A percentile compares a stretch with the other conserved stretches of the same genome.
Conservation (phyloP, 2,329 filamentous ascomycete species). For the Colletotrichum sp. region DNA sequence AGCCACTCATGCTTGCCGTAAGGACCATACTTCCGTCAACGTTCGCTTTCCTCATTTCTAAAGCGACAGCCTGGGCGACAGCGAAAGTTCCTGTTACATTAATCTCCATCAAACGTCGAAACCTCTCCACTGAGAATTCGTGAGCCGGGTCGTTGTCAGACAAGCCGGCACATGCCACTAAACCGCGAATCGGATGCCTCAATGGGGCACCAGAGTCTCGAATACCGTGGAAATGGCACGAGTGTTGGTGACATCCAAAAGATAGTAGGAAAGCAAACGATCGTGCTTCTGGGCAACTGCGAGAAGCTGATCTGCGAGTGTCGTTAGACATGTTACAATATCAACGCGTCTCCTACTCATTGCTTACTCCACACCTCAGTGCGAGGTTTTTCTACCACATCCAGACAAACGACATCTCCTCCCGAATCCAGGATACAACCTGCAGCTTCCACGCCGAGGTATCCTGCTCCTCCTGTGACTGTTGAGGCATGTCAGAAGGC, state of each 20-base stretch:
- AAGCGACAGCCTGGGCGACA: constrained; percentile 48
- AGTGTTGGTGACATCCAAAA: not conserved
- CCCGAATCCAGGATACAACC: not conserved
- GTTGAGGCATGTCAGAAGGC: not conserved
- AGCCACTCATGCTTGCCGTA: constrained; percentile 57
- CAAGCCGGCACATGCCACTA: constrained; percentile 36
- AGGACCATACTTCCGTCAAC: constrained; percentile 51
- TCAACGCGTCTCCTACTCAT: not conserved
- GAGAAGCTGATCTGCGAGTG: not conserved
- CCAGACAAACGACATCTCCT: not conserved
- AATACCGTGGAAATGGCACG: not conserved
- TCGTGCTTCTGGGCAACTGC: not conserved
- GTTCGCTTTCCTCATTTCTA: constrained; percentile 44
- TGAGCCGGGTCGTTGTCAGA: constrained; percentile 29
- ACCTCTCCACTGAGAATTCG: constrained; percentile 27
- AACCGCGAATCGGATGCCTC: constrained; percentile 30
- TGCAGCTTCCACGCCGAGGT: not conserved
- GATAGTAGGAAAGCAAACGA: not conserved
- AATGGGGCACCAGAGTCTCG: not conserved
- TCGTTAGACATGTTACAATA: not conserved
- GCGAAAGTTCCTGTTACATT: constrained; percentile 56
- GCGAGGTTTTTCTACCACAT: not conserved
- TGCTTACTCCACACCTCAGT: not conserved
- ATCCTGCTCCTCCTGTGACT: not conserved
- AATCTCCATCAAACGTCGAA: constrained; percentile 34